phyloP scores from a whole-genome alignment of 305 asterid species.

The Fraxinus nigra region DNA sequence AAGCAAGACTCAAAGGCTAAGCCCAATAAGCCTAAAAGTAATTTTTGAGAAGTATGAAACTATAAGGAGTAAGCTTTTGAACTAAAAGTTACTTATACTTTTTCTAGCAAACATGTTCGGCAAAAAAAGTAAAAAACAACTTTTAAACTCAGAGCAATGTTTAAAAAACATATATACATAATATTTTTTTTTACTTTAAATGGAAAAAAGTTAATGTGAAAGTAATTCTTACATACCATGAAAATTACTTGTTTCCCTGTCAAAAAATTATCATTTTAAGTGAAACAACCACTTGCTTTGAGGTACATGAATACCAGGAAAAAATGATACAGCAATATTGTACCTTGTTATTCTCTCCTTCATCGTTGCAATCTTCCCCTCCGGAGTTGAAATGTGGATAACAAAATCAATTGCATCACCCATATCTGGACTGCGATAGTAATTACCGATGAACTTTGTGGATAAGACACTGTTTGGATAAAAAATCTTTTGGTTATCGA shows the following conservation, averaged over 20 bases:
- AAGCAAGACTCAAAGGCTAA: background rate
- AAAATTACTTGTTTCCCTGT: too few species aligned
- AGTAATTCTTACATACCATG: too few species aligned
- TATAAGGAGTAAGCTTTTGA: too few species aligned
- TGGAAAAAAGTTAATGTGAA: background rate
- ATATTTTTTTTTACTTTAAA: background rate
- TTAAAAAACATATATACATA: too few species aligned
- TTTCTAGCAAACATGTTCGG: background rate
- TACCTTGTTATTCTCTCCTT: conserved; percentile 74
- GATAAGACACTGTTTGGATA: conserved; percentile 71
- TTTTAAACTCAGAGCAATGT: background rate
- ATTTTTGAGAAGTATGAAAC: too few species aligned
- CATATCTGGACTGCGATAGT: conserved; percentile 91
- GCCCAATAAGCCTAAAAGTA: too few species aligned
- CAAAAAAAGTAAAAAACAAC: too few species aligned
- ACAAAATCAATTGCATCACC: conserved; percentile 73
- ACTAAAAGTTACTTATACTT: too few species aligned
- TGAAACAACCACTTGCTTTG: background rate
- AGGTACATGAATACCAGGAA: background rate
- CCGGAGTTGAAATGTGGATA: conserved; percentile 68
- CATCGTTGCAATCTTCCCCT: conserved; percentile 57
- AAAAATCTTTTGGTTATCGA: conserved; percentile 63
- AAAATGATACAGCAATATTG: background rate
- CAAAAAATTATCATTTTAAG: background rate
- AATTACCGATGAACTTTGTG: conserved; percentile 71